Evolutionary conservation across 352 stramenopile species (phyloP), one percentile per base, ranked within the genome.

Genomic region (Globisporangium parvum): DNA sequence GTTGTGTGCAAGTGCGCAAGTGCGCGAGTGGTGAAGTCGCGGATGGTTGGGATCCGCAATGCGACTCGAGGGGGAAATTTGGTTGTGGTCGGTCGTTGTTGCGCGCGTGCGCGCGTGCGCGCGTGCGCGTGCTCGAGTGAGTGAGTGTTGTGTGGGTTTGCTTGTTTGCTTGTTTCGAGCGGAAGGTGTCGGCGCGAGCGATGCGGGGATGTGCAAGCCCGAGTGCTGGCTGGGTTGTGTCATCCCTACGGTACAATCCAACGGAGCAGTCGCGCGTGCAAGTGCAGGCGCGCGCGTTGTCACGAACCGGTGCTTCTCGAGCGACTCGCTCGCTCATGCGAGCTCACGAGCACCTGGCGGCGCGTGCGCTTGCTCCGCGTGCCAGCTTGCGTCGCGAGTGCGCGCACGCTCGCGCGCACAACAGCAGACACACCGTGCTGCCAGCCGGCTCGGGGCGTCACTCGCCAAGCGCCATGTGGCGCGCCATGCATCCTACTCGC

Each of bases 11-110:
- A n/a, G n/a, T n/a, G n/a, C n/a, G n/a, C n/a, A n/a, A n/a, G n/a
- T 39, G 51, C 23, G n/a, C 18, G 51, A 41, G 52, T 23, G 28
- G 26, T 28, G n/a, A n/a, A n/a, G n/a, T n/a, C n/a, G 35, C 20
- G 14, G 33, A 14, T 31, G 26, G 21, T 23, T 11, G 31, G 11
- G 51, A 56, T 49, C 51, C 37, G 50, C 50, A 56, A 56, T 49
- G 51, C 31, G 51, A 24, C 39, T 18, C 39, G 18, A 44, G 18
- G 39, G 14, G 39, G 39, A 44, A 44, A 44, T 20, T 44, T n/a
- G 39, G 39, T 44, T 44, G 37, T 41, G 37, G 37, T 41, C 17
- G 37, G 37, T 41, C 37, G 37, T 17, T 41, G 12, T n/a, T n/a
- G n/a, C n/a, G n/a, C n/a, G n/a, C n/a, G n/a, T 41, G 37, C 37